Evolutionary conservation across 768 basidiomycete species (phyloP).

Genomic region (Tephrocybe sp.): DNA sequence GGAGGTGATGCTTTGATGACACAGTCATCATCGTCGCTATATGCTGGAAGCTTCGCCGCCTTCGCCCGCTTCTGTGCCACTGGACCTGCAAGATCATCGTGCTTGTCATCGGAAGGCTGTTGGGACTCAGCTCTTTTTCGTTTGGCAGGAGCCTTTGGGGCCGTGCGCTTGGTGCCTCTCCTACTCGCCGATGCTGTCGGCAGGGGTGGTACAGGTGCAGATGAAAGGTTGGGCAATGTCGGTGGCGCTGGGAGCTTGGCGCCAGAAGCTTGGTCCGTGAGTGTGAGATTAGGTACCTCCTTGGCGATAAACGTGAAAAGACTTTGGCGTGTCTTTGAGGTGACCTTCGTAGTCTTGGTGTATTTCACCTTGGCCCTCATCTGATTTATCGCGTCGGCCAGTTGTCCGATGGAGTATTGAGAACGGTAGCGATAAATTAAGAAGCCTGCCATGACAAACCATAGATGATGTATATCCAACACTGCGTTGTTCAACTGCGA

Average conservation of each 20-base stretch:
- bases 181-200: neutral
- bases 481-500: slow-evolving; percentile 13
- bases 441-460: slow-evolving; percentile 43
- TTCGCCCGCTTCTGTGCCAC: neutral
- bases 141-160: neutral
- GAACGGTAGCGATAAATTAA: slow-evolving; percentile 36
- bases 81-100: neutral
- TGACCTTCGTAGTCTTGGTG: neutral
- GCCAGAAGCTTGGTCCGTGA: neutral
- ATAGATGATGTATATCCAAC: slow-evolving; percentile 34
- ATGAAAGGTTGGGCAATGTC: neutral
- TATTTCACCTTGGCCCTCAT: slow-evolving; percentile 19
- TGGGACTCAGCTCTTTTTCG: slow-evolving; percentile 1
- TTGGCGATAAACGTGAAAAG: slow-evolving; percentile 11
- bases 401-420: slow-evolving; percentile 34
- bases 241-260: neutral
- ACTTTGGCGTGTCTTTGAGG: slow-evolving; percentile 9
- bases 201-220: neutral
- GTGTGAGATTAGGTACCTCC: neutral
- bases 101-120: neutral
- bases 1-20: neutral
- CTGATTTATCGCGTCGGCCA: slow-evolving; percentile 39
- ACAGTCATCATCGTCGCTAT: slow-evolving; percentile 3
- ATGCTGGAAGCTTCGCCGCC: neutral
- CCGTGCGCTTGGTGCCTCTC: neutral